Base-by-base conservation (phyloP, 139 green algal genomes). In the Picochlorum sp. region DNA sequence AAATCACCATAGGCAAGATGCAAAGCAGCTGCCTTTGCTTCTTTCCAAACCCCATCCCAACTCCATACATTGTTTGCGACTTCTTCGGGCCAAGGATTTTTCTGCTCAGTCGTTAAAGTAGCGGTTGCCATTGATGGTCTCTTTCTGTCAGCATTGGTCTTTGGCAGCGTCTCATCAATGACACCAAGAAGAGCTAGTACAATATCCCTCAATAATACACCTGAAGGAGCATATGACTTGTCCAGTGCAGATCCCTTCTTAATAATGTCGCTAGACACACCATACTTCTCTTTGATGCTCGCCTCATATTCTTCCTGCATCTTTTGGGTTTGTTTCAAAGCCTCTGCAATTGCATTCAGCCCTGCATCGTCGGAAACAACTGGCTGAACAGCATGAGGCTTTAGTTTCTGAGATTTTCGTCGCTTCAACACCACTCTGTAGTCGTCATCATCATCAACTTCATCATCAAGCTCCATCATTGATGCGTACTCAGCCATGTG, bases 151-250 rank as follows among this genome's bases (percentile, higher is more conserved):
- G 52, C 16, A 13, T 73, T 62, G 52, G 60, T 44, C 37, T 66
- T 34, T 24, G 24, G 13, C 5, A 15, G 10, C 3, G 38, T 31
- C 10, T 51, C 56, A 8, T 7, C 66, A 38, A 66, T 67, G 2
- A 62, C 55, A 2, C 70, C 77, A 14, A 81, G 66, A 26, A 82
- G 34, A 37, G 24, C 15, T 62, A 63, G 72, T 63, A 87, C 80
- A 30, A 92, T 28, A 60, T 92, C 85, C 3, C 85, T 74, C 71
- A 91, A 71, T 60, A 92, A 57, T 23, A 83, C 47, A 1, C 71
- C 61, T 16, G 60, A 70, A 21, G 72, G 24, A 16, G 47, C 62
- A 16, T 50, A 68, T 14, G 58, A 44, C 7, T 56, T 24, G 55
- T 82, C 75, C 9, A 77, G 37, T 16, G 60, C 60, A 23, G 57